Base-by-base conservation (phyloP, 1,284 basidiomycete genomes). In the Fistulinella cinereoalba region DNA sequence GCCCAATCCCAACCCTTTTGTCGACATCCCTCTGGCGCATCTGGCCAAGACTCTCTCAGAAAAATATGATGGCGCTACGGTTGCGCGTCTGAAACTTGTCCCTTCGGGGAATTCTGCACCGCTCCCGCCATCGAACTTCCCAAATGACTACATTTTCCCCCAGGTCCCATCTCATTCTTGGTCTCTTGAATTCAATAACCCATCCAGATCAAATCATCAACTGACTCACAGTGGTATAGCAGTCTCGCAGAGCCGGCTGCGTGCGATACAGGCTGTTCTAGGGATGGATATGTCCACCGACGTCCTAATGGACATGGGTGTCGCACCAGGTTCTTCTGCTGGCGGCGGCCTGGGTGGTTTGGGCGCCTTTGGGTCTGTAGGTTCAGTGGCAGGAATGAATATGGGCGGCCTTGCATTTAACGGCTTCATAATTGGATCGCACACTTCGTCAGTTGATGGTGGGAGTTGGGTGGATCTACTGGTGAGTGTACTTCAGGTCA, bases 391-490 rank as follows among this genome's bases (percentile, higher is more conserved):
- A 36, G 60, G 58, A 25, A 55, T 76, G 44, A 64, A 61, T 37
- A 57, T 75, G n/a, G 63, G 71, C 6, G 73, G 77, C 56, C 72
- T 81, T 58, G 68, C 71, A 2, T 79, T 81, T 57, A 71, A 59
- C 6, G 44, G 50, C 24, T 64, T 67, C 40, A 49, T 61, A 44
- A 52, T 61, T 18, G 45, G 49, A 1, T 49, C 56, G 25, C 62
- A 66, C 41, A 18, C 45, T 31, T 58, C 59, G 28, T 48, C 43
- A 3, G 25, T 47, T 16, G 48, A 60, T 18, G 25, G 41, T 27
- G 61, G 57, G 9, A 86, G 80, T 55, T 90, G 87, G 88, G 70
- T 88, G 8, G 83, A 85, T 59, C 67, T 84, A 39, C 58, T 87
- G 58, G 85, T 85, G 53, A 50, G 78, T 68, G 28, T 44, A 5